These are phyloP conservation scores for Pestalotiopsis fici DNA, from an alignment of 2,329 filamentous ascomycete genomes.

Conservation along the genomic window DNA sequence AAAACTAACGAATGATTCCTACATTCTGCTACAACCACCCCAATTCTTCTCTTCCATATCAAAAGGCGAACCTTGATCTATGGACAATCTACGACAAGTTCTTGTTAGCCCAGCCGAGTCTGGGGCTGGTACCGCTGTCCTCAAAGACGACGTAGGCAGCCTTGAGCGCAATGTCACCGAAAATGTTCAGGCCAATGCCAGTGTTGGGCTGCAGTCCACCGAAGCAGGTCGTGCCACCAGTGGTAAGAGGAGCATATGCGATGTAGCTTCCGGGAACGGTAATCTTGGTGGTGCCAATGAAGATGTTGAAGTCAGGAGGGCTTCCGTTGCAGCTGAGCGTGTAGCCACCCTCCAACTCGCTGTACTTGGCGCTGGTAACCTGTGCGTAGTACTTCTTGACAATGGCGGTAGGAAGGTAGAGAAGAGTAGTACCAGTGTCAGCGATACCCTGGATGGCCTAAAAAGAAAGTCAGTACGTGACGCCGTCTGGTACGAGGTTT, in stretches of 20 bases:
- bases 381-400: conserved; percentile 59
- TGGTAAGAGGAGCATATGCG: background rate
- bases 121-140: background rate
- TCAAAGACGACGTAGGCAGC: conserved; percentile 14
- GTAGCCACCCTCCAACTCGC: conserved; percentile 49
- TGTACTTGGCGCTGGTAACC: conserved; percentile 49
- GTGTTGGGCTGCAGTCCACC: conserved; percentile 10
- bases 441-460: conserved; percentile 31
- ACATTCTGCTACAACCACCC: background rate
- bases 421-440: conserved; percentile 67
- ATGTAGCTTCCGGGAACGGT: conserved; percentile 6
- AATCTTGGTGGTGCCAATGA: conserved; percentile 18
- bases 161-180: conserved; percentile 14
- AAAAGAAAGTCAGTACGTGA: background rate
- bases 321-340: conserved; percentile 53
- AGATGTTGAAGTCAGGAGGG: conserved; percentile 41
- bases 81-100: background rate
- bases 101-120: conserved; percentile 8
- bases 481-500: too few relatives aligned
- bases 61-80: background rate
- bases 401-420: conserved; percentile 54
- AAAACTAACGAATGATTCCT: background rate
- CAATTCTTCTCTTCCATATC: background rate
- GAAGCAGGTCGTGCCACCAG: conserved; percentile 5
- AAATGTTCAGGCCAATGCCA: conserved; percentile 12